A percentile compares a stretch with the other conserved stretches of the same genome.
phyloP scores from a whole-genome alignment of 2,329 filamentous ascomycete genomes.

The Gaeumannomyces tritici region DNA sequence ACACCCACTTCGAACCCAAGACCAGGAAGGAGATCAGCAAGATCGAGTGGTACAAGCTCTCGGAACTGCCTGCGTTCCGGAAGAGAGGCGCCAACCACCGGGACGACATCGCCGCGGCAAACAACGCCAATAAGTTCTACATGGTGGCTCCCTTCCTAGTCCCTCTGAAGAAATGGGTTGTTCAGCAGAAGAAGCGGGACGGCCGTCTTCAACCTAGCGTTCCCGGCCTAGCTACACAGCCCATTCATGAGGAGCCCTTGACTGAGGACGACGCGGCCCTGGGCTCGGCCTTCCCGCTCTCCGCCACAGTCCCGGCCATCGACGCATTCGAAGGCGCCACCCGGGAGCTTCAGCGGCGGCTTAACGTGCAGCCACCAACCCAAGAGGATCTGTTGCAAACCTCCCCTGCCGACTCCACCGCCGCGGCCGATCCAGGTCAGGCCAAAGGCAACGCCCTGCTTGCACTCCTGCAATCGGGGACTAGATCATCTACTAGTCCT shows the following conservation, averaged over 20 bases:
- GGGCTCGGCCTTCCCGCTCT: too few relatives aligned
- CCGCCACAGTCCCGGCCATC: slow-evolving; percentile 22
- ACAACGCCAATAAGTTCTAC: slow-evolving; percentile 82
- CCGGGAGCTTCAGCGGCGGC: slow-evolving; percentile 40
- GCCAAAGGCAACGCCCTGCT: slow-evolving; percentile 43
- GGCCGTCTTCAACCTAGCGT: slow-evolving; percentile 28
- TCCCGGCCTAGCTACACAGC: slow-evolving; percentile 30
- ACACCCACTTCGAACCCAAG: slow-evolving; percentile 78
- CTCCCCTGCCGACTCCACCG: slow-evolving; percentile 11
- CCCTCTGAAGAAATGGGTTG: slow-evolving; percentile 81
- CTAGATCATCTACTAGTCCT: not conserved
- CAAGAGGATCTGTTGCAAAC: slow-evolving; percentile 32
- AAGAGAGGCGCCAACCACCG: slow-evolving; percentile 53
- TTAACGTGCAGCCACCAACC: slow-evolving; percentile 45
- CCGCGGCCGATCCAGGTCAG: slow-evolving; percentile 11
- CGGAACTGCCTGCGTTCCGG: slow-evolving; percentile 74
- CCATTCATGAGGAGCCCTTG: slow-evolving; percentile 43
- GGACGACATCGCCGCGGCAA: slow-evolving; percentile 43
- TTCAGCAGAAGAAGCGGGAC: slow-evolving; percentile 71
- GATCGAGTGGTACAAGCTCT: slow-evolving; percentile 88
- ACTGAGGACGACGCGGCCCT: slow-evolving; percentile 49
- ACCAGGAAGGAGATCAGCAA: slow-evolving; percentile 97
- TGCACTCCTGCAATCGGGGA: slow-evolving; percentile 36
- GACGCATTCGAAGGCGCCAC: slow-evolving; percentile 41
- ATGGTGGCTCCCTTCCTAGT: slow-evolving; percentile 93